Evolutionary conservation across 106 monocot genomes (phyloP), one percentile per base, ranked within the genome.

Genomic region (Dioscorea dumetorum): DNA sequence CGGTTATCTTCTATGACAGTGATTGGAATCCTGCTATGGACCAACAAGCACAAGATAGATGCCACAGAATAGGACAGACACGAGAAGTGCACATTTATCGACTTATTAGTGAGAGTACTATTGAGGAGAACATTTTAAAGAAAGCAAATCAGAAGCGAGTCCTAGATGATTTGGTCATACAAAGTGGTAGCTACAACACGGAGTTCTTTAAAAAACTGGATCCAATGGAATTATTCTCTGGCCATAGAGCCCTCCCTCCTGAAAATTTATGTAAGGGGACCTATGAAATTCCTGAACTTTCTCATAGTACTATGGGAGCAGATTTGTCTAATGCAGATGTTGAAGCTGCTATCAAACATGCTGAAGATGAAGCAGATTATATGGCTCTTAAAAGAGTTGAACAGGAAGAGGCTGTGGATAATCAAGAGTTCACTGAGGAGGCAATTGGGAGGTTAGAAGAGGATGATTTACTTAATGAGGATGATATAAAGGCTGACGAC

Each of bases 11-110:
- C 69, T 99, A 99, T 77, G 99, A 99, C 50, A 99, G 99, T 79
- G 99, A 99, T 64, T 99, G 99, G 99, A 99, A 99, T 72, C 99
- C 99, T 58, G 99, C 99, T 51, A 99, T 99, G 99, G 99, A 99
- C 67, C 92, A 99, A 70, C 99, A 99, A 84, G 99, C 99, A 58
- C 99, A 99, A 78, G 99, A 99, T 67, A 84, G 99, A 79, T 99
- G 99, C 68, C 99, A 99, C 66, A 82, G 99, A 68, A 99, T 99
- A 61, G 99, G 99, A 12, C 99, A 99, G 67, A 99, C 99, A 60
- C 80, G 99, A 32, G 99, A 99, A 76, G 99, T 99, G 32, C 89
- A 99, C 56, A 99, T 99, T 59, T 99, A 99, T 79, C 65, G 99
- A 54, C 83, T 99, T 56, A 87, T 99, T 41, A 99, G 92, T 76